Conservation (phyloP, 2,329 filamentous ascomycete genomes). For the Sordariomycetes sp. region DNA sequence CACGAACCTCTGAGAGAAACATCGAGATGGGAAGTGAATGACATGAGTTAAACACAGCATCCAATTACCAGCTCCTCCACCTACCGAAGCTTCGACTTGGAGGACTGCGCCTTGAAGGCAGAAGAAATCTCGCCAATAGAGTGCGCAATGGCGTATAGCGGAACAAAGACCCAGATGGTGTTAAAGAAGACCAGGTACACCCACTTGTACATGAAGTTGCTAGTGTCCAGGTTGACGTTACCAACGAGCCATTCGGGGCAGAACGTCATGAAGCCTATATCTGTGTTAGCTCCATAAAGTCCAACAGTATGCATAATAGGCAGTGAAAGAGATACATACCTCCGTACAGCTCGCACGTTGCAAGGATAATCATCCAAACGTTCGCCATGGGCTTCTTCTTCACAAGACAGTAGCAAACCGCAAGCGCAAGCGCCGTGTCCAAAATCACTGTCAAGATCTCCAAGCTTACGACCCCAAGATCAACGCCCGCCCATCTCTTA, state of each 20-base stretch:
- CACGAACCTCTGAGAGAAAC: not conserved
- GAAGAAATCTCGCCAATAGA: conserved; percentile 38
- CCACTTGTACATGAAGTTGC: conserved; percentile 57
- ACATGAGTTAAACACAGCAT: not conserved
- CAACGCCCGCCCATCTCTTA: conserved; percentile 47
- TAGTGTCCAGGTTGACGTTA: conserved; percentile 47
- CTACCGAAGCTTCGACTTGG: conserved; percentile 15
- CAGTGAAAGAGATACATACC: conserved; percentile 22
- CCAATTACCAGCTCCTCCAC: not conserved
- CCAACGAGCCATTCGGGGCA: conserved; percentile 55
- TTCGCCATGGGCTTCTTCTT: conserved; percentile 39
- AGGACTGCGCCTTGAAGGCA: conserved; percentile 27
- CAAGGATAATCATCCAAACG: conserved; percentile 51
- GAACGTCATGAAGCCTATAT: conserved; percentile 56
- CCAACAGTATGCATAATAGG: no score
- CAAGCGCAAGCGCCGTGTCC: conserved; percentile 44
- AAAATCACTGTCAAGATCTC: conserved; percentile 54
- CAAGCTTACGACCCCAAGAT: conserved; percentile 48
- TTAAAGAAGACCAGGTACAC: conserved; percentile 59
- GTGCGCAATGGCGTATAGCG: conserved; percentile 43
- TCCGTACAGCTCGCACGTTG: conserved; percentile 54
- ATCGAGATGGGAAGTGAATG: not conserved
- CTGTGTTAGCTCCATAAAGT: no score
- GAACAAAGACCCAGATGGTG: conserved; percentile 52
- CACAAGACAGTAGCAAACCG: conserved; percentile 46